phyloP scores from a whole-genome alignment of 2,329 filamentous ascomycete genomes.

The Aspergillus latus region DNA sequence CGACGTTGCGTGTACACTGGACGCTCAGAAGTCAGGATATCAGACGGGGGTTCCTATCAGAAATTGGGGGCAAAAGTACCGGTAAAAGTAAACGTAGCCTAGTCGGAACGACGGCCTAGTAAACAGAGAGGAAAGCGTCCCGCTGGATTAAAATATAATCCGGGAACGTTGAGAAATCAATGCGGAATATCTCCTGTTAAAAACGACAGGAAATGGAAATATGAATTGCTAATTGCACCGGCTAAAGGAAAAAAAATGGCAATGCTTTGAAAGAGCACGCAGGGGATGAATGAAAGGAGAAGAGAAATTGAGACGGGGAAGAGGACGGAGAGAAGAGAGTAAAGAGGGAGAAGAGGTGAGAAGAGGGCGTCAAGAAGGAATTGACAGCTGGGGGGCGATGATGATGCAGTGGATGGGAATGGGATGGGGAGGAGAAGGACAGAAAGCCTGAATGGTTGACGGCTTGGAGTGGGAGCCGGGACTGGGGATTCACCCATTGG shows the following conservation, averaged over 20 bases:
- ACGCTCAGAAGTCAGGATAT: not conserved
- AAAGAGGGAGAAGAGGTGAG: conserved; percentile 7
- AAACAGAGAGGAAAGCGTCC: not conserved
- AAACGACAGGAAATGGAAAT: conserved; percentile 2
- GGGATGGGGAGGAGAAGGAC: conserved; percentile 17
- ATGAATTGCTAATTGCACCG: conserved; percentile 20
- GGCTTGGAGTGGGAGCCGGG: conserved; percentile 13
- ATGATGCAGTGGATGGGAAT: not conserved
- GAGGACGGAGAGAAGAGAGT: conserved; percentile 12
- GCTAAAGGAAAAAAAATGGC: conserved; percentile 21
- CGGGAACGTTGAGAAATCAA: conserved; percentile 2
- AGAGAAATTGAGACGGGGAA: conserved; percentile 15
- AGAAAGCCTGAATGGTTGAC: conserved; percentile 20
- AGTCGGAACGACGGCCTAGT: not conserved
- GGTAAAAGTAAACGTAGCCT: not conserved
- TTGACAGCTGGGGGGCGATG: conserved; percentile 13
- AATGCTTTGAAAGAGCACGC: conserved; percentile 20
- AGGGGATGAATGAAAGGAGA: conserved; percentile 20
- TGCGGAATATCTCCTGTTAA: not conserved
- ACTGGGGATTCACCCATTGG: conserved; percentile 17
- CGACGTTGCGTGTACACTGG: not conserved
- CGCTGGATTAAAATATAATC: not conserved
- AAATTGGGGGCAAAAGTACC: conserved; percentile 2
- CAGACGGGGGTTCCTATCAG: not conserved
- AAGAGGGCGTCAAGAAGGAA: conserved; percentile 6